phyloP scores from a whole-genome alignment of 192 early-diverging fungal genomes.

The Diversispora eburnea region DNA sequence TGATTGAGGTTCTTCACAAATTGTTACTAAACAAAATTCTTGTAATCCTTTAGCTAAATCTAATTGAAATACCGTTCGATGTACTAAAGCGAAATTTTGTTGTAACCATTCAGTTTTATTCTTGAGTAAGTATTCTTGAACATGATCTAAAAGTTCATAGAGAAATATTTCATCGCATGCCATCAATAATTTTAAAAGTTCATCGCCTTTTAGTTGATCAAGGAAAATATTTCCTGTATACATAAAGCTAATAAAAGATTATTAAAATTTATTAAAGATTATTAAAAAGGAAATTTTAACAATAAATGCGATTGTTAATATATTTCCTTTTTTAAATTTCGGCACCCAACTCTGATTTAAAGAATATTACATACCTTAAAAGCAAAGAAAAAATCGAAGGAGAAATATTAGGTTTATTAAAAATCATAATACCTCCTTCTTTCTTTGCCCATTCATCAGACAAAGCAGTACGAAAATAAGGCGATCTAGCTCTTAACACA shows the following conservation, averaged over 20 bases:
- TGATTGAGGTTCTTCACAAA: slow-evolving; percentile 5
- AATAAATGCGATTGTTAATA: no score
- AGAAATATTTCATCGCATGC: slow-evolving; percentile 24
- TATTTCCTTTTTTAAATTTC: no score
- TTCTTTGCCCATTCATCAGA: slow-evolving; percentile 18
- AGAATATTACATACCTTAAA: slow-evolving; percentile 21
- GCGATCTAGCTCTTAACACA: slow-evolving; percentile 19
- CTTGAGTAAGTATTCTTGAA: slow-evolving; percentile 9
- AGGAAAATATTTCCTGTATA: slow-evolving; percentile 9
- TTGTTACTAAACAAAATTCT: slow-evolving; percentile 12
- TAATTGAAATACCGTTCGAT: slow-evolving; percentile 9
- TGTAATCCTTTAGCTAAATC: slow-evolving; percentile 7
- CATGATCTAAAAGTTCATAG: slow-evolving; percentile 1
- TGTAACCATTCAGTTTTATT: background rate
- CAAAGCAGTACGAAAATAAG: slow-evolving; percentile 20
- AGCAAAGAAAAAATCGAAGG: slow-evolving; percentile 12
- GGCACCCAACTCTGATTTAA: no score
- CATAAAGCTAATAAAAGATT: slow-evolving; percentile 8
- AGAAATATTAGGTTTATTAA: slow-evolving; percentile 24
- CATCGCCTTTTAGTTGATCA: slow-evolving; percentile 1
- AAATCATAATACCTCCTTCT: slow-evolving; percentile 2
- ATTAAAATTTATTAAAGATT: background rate
- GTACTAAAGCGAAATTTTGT: slow-evolving; percentile 18
- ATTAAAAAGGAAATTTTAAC: no score
- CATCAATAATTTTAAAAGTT: slow-evolving; percentile 15